Base-by-base conservation (phyloP, 441 rosid genomes). In the Euphorbia corollata region DNA sequence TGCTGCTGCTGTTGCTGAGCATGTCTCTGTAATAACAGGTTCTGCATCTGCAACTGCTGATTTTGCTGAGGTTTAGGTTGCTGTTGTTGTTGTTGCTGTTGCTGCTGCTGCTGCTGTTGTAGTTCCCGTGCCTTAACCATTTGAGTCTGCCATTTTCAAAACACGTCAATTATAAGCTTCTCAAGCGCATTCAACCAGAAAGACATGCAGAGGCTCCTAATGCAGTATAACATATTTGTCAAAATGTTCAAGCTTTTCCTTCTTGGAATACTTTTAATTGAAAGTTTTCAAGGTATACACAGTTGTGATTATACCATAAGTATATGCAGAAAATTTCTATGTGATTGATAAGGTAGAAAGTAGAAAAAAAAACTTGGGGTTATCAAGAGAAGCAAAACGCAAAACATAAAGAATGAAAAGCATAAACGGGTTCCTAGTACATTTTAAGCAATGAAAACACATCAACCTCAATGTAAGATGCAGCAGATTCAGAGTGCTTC, bases 61-160 rank as follows among this genome's bases (percentile, higher is more conserved):
- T 70, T 74, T 34, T 81, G 86, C 53, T 82, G 85, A 54, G 80
- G 81, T 45, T 81, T 80, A 20, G 79, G 87, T 50, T 50, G 54
- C 67, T 81, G 84, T 39, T 83, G 88, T 20, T 82, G 87, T 59
- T 70, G 81, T 15, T 89, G 47, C n/a, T 45, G 53, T 1, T 80
- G 81, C 53, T 84, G 86, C 5, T 79, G 83, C 47, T 88, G 89
- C 67, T 81, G 84, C 45, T 83, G 88, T 20, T 82, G 87, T 59
- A 71, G 81, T 15, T 89, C 96, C 20, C 85, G 82, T 54, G 92
- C 87, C 77, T 88, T 92, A 51, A 77, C 83, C 80, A 85, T 73
- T 57, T 92, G 98, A 54, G 88, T 87, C 98, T 90, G 71, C 64
- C 59, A 66, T 67, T 74, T 55, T 48, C 67, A 72, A 57, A 63